Percentiles rank a stretch among this genome's conserved stretches.
These are phyloP conservation scores for Ophiostoma sp. DNA, from an alignment of 2,329 filamentous ascomycete genomes.

Conservation along the genomic window DNA sequence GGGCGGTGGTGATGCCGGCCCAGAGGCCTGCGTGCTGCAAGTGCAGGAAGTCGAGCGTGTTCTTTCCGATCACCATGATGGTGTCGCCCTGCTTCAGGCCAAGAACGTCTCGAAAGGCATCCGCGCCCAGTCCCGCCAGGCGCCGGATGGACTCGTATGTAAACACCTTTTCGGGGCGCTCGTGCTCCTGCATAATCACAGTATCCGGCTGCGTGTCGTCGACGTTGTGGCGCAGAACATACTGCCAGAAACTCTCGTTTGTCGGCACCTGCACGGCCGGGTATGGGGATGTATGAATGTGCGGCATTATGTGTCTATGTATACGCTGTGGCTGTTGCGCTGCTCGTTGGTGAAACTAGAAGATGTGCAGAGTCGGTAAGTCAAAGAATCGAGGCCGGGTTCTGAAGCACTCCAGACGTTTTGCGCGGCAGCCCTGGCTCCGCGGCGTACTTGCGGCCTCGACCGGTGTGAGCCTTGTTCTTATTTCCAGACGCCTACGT, in stretches of 20 bases:
- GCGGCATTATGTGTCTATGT: not conserved
- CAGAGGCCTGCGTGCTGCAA: constrained; percentile 9
- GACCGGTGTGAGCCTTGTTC: too few species aligned
- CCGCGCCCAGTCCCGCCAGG: constrained; percentile 11
- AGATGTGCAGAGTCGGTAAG: too few species aligned
- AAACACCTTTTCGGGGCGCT: constrained; percentile 6
- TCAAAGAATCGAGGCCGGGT: too few species aligned
- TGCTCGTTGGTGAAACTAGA: too few species aligned
- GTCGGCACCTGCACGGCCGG: not conserved
- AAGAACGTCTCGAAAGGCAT: not conserved
- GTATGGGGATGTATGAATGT: constrained; percentile 5
- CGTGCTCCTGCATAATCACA: constrained; percentile 16
- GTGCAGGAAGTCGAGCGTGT: constrained; percentile 13
- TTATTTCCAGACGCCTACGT: too few species aligned
- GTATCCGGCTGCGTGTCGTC: constrained; percentile 17
- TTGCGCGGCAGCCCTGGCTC: too few species aligned
- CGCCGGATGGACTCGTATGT: not conserved
- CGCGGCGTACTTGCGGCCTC: too few species aligned
- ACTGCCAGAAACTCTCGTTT: constrained; percentile 17
- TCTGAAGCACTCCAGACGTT: too few species aligned
- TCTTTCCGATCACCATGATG: constrained; percentile 11
- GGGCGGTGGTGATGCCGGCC: constrained; percentile 14
- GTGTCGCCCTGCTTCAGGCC: not conserved
- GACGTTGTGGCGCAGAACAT: constrained; percentile 15
- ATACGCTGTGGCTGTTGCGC: not conserved